phyloP scores from a whole-genome alignment of 768 basidiomycete species.

The Pleurotus tuber-regium region DNA sequence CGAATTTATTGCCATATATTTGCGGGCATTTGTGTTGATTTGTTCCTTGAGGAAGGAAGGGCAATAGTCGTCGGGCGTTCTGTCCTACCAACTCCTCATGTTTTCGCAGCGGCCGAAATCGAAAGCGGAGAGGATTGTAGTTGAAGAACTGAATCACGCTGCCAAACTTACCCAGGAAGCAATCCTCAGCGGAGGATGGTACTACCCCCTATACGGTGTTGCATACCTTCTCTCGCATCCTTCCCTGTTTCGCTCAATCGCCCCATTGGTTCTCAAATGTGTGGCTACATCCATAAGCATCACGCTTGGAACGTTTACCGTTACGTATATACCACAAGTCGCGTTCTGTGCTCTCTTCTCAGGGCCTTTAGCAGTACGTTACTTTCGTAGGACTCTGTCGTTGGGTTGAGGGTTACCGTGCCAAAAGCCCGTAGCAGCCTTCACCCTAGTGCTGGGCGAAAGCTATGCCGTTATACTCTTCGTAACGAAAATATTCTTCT shows the following conservation, averaged over 20 bases:
- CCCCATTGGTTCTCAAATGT: conserved; percentile 37
- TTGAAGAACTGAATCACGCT: not conserved
- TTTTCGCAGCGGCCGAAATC: not conserved
- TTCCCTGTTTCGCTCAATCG: conserved; percentile 30
- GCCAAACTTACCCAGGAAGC: conserved; percentile 25
- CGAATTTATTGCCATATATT: too few relatives aligned
- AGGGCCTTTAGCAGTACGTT: conserved; percentile 51
- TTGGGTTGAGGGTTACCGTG: not conserved
- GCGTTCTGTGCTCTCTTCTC: conserved; percentile 60
- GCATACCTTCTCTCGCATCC: conserved; percentile 34
- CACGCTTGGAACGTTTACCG: conserved; percentile 46
- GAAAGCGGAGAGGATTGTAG: not conserved
- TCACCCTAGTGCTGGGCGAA: conserved; percentile 42
- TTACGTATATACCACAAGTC: conserved; percentile 67
- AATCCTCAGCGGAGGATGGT: conserved; percentile 33
- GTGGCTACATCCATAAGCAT: conserved; percentile 34
- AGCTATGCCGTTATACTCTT: conserved; percentile 35
- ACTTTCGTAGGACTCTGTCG: not conserved
- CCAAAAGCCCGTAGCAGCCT: conserved; percentile 43
- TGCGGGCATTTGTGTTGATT: too few relatives aligned
- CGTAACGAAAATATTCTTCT: conserved; percentile 33
- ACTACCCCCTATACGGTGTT: conserved; percentile 37
- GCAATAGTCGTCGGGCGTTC: too few relatives aligned
- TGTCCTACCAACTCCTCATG: too few relatives aligned
- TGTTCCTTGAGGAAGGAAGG: too few relatives aligned